These are phyloP conservation scores for Saccharomyces hybrid DNA, from an alignment of 1,139 yeast species.

Conservation along the genomic window DNA sequence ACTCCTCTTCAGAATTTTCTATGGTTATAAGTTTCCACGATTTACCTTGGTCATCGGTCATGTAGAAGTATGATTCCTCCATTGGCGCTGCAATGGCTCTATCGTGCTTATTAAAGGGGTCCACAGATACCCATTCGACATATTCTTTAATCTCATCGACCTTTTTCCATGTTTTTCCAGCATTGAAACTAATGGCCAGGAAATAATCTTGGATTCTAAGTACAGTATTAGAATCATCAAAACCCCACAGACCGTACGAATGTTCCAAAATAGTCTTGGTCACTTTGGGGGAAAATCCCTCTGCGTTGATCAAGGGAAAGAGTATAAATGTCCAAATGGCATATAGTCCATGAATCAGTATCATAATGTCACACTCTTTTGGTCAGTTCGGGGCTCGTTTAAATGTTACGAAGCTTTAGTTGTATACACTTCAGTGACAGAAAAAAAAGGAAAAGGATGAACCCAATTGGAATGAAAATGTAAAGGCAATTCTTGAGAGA, in stretches of 20 bases:
- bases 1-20: not conserved
- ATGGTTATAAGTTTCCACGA: constrained; percentile 15
- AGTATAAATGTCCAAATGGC: constrained; percentile 1
- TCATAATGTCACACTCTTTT: not conserved
- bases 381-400: not conserved
- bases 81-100: constrained; percentile 19
- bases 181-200: constrained; percentile 19
- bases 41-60: constrained; percentile 26
- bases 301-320: constrained; percentile 2
- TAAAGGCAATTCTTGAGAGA: too few species aligned
- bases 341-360: constrained; percentile 2
- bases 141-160: constrained; percentile 9
- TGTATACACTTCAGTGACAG: not conserved
- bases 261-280: constrained; percentile 6
- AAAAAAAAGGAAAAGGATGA: not conserved
- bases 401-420: not conserved
- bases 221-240: constrained; percentile 26
- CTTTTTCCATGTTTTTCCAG: constrained; percentile 23
- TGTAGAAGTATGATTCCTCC: constrained; percentile 7
- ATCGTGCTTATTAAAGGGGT: constrained; percentile 12
- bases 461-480: too few species aligned
- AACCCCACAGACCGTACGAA: constrained; percentile 11
- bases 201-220: constrained; percentile 9
- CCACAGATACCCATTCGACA: constrained; percentile 10
- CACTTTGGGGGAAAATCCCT: constrained; percentile 17